Base-by-base conservation (phyloP, 257 asterid genomes). In the Gentiana macrophylla region DNA sequence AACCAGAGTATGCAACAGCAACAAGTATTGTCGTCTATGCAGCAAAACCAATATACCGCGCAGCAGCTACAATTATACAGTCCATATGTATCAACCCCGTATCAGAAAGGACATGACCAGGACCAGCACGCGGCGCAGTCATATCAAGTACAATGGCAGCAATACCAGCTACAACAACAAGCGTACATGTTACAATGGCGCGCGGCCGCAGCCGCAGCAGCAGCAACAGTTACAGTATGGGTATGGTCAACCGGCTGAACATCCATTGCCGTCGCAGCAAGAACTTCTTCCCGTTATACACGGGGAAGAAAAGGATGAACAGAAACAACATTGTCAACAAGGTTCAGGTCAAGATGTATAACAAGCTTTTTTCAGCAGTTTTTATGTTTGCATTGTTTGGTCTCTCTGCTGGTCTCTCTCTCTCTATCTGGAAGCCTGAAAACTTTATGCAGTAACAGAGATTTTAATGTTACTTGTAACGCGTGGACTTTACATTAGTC, bases 81-180 rank as follows among this genome's bases (percentile, higher is more conserved):
- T 32, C 59, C 62, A 4, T 55, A 73, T 53, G 75, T 70, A 51
- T 71, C 53, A 54, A 75, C 59, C 65, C 70, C 64, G 55, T 55
- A 84, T 52, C 89, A 76, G 58, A 57, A 74, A 49, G 86, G 84
- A 49, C 79, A 77, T 68, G 89, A 78, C 49, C 83, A 69, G 62
- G 89, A 78, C 49, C 83, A 69, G 62, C 72, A 70, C 1, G 61
- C 68, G 15, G 65, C 74, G 34, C 86, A 68, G 60, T 79, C 69
- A 57, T 75, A 77, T 66, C 89, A 75, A 74, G 66, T 62, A 24
- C 69, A 67, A 37, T 61, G 70, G 83, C 91, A 83, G 82, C 97
- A 86, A 64, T 86, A 80, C 76, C 90, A 83, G 73, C 71, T 74
- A 53, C 58, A 80, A 61, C 94, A 78, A 67, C 84, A 80, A 75